A percentile compares a stretch with the other conserved stretches of the same genome.
Conservation (phyloP, 371 early-diverging fungal genomes). For the Capniomyces stellatus region DNA sequence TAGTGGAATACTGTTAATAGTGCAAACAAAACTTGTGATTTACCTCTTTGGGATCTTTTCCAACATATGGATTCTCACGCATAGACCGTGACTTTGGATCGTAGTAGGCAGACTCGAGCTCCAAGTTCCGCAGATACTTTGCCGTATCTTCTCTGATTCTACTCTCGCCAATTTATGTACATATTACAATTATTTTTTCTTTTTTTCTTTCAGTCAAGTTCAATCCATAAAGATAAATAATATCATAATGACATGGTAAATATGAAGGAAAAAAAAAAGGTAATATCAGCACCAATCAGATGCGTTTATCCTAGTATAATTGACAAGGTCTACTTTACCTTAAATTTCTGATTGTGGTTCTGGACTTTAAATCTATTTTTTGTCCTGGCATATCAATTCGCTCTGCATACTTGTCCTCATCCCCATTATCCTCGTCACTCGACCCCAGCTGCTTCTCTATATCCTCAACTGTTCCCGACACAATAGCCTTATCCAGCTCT, state of each 20-base stretch:
- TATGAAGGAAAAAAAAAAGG: not conserved
- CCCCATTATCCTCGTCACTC: slow-evolving; percentile 52
- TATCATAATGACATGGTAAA: too few species aligned
- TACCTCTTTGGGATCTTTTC: slow-evolving; percentile 36
- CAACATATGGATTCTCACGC: slow-evolving; percentile 83
- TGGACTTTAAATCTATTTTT: slow-evolving; percentile 73
- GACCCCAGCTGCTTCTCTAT: slow-evolving; percentile 15
- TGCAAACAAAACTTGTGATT: too few species aligned
- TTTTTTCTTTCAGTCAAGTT: too few species aligned
- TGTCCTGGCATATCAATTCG: slow-evolving; percentile 77
- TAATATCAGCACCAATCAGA: not conserved
- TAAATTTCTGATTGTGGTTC: slow-evolving; percentile 87
- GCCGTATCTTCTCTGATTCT: slow-evolving; percentile 97
- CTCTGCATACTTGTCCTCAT: slow-evolving; percentile 86
- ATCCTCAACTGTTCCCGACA: slow-evolving; percentile 1
- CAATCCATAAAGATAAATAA: too few species aligned
- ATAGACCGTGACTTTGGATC: slow-evolving; percentile 97
- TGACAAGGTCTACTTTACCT: slow-evolving; percentile 20
- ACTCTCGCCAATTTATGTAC: too few species aligned
- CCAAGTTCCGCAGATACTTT: slow-evolving; percentile 88
- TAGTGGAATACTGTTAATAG: too few species aligned
- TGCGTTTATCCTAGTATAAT: slow-evolving; percentile 12
- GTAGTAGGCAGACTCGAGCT: slow-evolving; percentile 88
- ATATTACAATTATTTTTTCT: too few species aligned
- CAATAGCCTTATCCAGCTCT: slow-evolving; percentile 39